Conservation (phyloP, 192 early-diverging fungal genomes). For the Rhizophlyctis rosea region DNA sequence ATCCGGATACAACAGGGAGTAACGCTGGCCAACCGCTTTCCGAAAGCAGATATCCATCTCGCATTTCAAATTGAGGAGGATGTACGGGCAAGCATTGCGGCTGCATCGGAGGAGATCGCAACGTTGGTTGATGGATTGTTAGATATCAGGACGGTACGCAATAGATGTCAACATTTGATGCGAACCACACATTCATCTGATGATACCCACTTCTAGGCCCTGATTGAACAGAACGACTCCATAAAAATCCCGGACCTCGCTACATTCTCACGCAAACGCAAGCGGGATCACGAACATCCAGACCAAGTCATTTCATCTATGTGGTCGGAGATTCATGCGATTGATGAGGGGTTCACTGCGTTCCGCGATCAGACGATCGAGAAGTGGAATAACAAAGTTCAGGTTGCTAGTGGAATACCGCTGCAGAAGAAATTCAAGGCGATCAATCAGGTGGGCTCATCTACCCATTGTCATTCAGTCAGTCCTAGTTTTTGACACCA, state of each 20-base stretch:
- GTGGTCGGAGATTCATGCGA: conserved; percentile 57
- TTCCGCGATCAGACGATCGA: conserved; percentile 87
- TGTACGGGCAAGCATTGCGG: conserved; percentile 4
- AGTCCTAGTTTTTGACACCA: background rate
- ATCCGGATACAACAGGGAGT: conserved; percentile 83
- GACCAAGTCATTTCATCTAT: conserved; percentile 45
- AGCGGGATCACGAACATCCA: conserved; percentile 49
- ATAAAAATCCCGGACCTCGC: conserved; percentile 20
- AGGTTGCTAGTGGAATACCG: conserved; percentile 60
- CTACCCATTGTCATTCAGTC: background rate
- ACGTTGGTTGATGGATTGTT: conserved; percentile 38
- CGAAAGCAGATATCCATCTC: conserved; percentile 46
- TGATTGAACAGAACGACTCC: conserved; percentile 30
- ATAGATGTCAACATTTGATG: conserved; percentile 19
- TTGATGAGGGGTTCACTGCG: conserved; percentile 64
- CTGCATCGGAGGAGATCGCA: conserved; percentile 29
- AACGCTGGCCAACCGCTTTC: conserved; percentile 74
- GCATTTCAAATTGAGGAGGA: conserved; percentile 12
- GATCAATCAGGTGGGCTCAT: conserved; percentile 68
- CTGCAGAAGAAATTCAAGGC: conserved; percentile 93
- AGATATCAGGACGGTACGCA: conserved; percentile 34
- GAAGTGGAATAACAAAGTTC: conserved; percentile 89
- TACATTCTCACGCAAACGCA: conserved; percentile 31
- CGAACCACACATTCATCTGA: conserved; percentile 13
- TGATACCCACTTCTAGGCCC: conserved; percentile 12